Conservation (phyloP, 2,329 filamentous ascomycete species). For the Alternaria sp. region DNA sequence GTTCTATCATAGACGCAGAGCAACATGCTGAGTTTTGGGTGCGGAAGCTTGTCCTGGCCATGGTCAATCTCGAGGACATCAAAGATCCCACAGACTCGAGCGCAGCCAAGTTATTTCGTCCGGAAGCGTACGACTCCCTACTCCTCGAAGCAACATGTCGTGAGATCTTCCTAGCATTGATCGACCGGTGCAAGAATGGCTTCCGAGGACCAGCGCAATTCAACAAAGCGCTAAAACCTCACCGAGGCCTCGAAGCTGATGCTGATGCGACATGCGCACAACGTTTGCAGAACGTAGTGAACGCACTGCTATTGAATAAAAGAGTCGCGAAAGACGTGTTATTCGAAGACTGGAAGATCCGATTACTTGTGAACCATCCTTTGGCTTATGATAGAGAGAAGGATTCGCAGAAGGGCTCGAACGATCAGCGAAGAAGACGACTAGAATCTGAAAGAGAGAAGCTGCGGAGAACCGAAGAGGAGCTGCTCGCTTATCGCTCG, state of each 20-base stretch:
- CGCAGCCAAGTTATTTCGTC: neutral
- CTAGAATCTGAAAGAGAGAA: conserved; percentile 5
- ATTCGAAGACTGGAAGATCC: conserved; percentile 6
- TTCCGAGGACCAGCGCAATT: conserved; percentile 5
- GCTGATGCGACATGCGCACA: neutral
- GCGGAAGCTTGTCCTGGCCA: conserved; percentile 5
- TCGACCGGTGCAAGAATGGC: conserved; percentile 7
- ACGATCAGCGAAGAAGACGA: conserved; percentile 8
- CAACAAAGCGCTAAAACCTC: conserved; percentile 13
- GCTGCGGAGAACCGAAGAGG: neutral
- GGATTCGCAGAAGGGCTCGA: conserved; percentile 5
- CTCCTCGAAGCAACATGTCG: conserved; percentile 3
- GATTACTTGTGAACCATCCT: conserved; percentile 4
- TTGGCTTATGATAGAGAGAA: conserved; percentile 9
- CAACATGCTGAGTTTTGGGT: conserved; percentile 7
- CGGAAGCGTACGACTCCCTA: conserved; percentile 3
- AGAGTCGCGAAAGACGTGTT: conserved; percentile 7
- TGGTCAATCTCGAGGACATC: conserved; percentile 7
- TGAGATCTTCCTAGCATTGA: conserved; percentile 7
- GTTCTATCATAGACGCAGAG: conserved; percentile 3
- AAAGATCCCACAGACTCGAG: conserved; percentile 3
- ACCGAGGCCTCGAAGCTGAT: conserved; percentile 2
- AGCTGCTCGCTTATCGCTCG: conserved; percentile 7
- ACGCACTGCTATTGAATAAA: conserved; percentile 1
- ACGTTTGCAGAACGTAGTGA: conserved; percentile 2